Conservation (phyloP, 2,329 filamentous ascomycete species). For the Alternaria sp. region DNA sequence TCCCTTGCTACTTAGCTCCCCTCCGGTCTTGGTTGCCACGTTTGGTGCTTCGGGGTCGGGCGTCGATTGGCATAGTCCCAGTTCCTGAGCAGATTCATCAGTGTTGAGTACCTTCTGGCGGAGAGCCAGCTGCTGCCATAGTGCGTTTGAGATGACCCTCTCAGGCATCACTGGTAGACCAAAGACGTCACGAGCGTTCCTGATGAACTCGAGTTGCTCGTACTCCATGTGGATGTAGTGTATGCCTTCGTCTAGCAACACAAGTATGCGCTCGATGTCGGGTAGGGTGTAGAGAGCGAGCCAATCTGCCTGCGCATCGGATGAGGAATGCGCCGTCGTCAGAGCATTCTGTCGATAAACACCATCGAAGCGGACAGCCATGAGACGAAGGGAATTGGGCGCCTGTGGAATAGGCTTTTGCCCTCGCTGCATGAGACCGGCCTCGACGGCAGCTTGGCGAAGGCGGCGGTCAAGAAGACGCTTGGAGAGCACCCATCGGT, state of each 20-base stretch:
- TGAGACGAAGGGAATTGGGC: conserved; percentile 58
- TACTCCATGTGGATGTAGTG: conserved; percentile 68
- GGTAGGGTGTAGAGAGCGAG: conserved; percentile 62
- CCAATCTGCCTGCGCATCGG: conserved; percentile 60
- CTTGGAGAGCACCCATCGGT: conserved; percentile 64
- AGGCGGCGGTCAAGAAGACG: conserved; percentile 63
- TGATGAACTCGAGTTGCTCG: conserved; percentile 65
- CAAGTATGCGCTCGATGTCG: conserved; percentile 64
- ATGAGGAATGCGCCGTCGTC: conserved; percentile 47
- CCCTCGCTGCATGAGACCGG: conserved; percentile 58
- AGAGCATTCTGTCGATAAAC: conserved; percentile 59
- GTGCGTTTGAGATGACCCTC: conserved; percentile 62
- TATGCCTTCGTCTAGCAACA: conserved; percentile 66
- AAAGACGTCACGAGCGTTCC: conserved; percentile 60
- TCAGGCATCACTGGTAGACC: conserved; percentile 65
- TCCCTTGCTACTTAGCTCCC: conserved; percentile 51
- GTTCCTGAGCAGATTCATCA: conserved; percentile 60
- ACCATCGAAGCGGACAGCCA: conserved; percentile 63
- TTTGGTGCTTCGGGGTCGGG: conserved; percentile 46
- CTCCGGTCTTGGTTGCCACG: conserved; percentile 31
- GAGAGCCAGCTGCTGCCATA: conserved; percentile 67
- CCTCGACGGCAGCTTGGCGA: conserved; percentile 57
- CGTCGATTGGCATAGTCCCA: conserved; percentile 59
- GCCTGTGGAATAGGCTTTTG: conserved; percentile 56
- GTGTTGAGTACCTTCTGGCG: conserved; percentile 64